Percentiles rank a stretch among this genome's conserved stretches.
phyloP scores from a whole-genome alignment of 2,329 filamentous ascomycete species.

The Fusarium graminum region DNA sequence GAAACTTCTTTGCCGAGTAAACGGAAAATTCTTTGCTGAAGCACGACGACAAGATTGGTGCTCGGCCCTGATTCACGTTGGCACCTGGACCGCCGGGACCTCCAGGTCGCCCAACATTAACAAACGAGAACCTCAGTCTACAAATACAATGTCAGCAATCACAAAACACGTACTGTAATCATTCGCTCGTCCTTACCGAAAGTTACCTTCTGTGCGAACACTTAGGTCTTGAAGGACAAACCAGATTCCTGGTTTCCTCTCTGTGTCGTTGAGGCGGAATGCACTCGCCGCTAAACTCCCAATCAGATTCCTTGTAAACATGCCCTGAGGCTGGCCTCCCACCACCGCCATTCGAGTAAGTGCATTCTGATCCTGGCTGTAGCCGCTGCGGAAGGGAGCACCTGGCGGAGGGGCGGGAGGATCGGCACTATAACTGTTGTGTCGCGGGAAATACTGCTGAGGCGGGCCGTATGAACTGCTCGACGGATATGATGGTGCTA shows the following conservation, averaged over 20 bases:
- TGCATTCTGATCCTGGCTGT: conserved; percentile 50
- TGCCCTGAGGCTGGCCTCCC: conserved; percentile 73
- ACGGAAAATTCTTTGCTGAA: conserved; percentile 94
- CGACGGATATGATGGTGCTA: conserved; percentile 49
- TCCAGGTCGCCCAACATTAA: conserved; percentile 77
- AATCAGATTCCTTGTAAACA: conserved; percentile 96
- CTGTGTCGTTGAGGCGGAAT: conserved; percentile 81
- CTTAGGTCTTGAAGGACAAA: conserved; percentile 96
- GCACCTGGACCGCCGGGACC: conserved; percentile 56
- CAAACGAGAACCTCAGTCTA: conserved; percentile 78
- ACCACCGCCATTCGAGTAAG: conserved; percentile 54
- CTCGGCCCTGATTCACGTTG: conserved; percentile 77
- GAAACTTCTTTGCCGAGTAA: conserved; percentile 97
- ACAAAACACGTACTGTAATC: background rate
- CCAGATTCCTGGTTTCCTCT: conserved; percentile 90
- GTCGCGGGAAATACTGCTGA: conserved; percentile 55
- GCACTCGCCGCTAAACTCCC: conserved; percentile 92
- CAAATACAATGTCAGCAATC: conserved; percentile 35
- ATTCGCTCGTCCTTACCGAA: conserved; percentile 72
- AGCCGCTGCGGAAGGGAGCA: conserved; percentile 50
- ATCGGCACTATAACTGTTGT: conserved; percentile 52
- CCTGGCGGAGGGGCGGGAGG: conserved; percentile 46
- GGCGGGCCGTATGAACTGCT: conserved; percentile 55
- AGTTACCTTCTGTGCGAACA: conserved; percentile 90
- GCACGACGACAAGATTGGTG: conserved; percentile 84